These are phyloP conservation scores for Penicillium oxalicum DNA, from an alignment of 2,329 filamentous ascomycete genomes.

Conservation along the genomic window DNA sequence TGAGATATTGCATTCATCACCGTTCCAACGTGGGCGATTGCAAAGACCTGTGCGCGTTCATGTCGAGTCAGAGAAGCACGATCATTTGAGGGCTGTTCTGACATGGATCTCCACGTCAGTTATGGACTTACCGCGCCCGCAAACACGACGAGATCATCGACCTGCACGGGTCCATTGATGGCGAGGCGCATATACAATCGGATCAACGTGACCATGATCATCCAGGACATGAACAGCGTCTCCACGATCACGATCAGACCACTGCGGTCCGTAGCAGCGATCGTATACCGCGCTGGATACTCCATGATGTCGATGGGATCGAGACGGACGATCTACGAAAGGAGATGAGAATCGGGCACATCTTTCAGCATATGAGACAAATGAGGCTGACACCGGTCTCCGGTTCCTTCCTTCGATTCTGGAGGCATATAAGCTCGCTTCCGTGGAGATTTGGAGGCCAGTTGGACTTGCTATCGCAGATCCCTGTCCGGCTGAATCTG, in stretches of 20 bases:
- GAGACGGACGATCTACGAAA: conserved; percentile 3
- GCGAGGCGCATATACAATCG: conserved; percentile 19
- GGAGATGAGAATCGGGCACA: no score
- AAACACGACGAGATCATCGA: conserved; percentile 19
- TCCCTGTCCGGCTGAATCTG: no score
- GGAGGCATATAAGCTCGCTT: no score
- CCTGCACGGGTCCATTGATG: conserved; percentile 21
- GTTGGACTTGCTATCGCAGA: no score
- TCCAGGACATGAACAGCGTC: conserved; percentile 21
- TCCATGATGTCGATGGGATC: conserved; percentile 5
- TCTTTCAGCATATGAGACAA: no score
- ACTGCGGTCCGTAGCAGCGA: conserved; percentile 14
- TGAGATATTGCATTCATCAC: conserved; percentile 19
- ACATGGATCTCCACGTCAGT: not conserved
- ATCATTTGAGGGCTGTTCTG: not conserved
- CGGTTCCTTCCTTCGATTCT: no score
- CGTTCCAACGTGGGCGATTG: conserved; percentile 19
- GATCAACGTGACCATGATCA: conserved; percentile 13
- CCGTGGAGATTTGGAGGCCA: no score
- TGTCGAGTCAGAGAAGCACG: not conserved
- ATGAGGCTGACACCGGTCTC: no score
- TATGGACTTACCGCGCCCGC: conserved; percentile 12
- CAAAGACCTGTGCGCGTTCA: conserved; percentile 9
- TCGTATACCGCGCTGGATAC: conserved; percentile 7
- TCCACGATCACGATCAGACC: conserved; percentile 15